Percentiles rank a stretch among this genome's conserved stretches.
These are phyloP conservation scores for Myriosclerotinia duriaeana DNA, from an alignment of 2,329 filamentous ascomycete genomes.

Conservation along the genomic window DNA sequence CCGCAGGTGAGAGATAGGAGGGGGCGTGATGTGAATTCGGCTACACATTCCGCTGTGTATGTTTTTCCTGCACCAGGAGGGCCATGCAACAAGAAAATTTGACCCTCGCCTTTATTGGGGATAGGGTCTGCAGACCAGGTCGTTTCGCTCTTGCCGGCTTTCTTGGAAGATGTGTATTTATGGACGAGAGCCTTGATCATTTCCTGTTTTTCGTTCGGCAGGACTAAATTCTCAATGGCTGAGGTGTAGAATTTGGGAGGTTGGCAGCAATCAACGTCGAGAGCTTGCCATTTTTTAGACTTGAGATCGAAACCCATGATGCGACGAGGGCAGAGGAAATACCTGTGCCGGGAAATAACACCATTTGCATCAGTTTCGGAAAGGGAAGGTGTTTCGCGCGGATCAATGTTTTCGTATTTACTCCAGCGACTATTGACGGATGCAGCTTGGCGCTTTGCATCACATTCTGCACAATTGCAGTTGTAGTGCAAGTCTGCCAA, in stretches of 20 bases:
- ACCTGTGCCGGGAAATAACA: constrained; percentile 25
- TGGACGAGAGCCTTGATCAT: constrained; percentile 33
- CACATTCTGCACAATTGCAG: constrained; percentile 29
- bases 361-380: constrained; percentile 20
- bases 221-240: constrained; percentile 31
- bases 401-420: constrained; percentile 32
- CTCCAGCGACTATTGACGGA: constrained; percentile 31
- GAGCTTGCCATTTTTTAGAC: constrained; percentile 33
- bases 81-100: constrained; percentile 33
- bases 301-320: constrained; percentile 34
- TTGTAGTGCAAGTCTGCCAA: constrained; percentile 31
- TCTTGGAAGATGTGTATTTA: constrained; percentile 28
- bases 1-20: constrained; percentile 44
- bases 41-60: constrained; percentile 33
- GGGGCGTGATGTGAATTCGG: constrained; percentile 34
- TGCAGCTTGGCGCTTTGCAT: constrained; percentile 29
- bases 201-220: constrained; percentile 29
- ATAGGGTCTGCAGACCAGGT: constrained; percentile 31
- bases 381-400: constrained; percentile 27
- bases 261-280: constrained; percentile 31
- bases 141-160: constrained; percentile 10
- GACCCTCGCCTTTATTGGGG: constrained; percentile 33
- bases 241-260: constrained; percentile 29
- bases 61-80: constrained; percentile 34
- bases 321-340: constrained; percentile 31